Percentiles rank a stretch among this genome's conserved stretches.
phyloP scores from a whole-genome alignment of 352 stramenopile species.

The Globisporangium canariense region DNA sequence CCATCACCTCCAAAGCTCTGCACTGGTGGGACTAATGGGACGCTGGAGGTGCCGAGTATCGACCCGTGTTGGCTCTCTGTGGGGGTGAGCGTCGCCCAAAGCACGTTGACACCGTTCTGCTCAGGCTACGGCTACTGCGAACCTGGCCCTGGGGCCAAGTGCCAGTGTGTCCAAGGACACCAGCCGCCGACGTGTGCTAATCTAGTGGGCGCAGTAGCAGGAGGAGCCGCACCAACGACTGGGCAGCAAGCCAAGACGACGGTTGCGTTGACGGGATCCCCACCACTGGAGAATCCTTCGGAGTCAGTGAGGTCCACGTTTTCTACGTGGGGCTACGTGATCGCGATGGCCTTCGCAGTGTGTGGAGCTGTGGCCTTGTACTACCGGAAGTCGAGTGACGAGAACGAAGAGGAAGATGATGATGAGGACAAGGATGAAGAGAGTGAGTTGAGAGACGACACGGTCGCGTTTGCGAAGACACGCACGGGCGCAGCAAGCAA shows the following conservation, averaged over 20 bases:
- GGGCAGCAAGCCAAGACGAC: not conserved
- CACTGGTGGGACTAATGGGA: not conserved
- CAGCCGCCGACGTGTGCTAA: constrained; percentile 2
- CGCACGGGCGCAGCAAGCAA: no score
- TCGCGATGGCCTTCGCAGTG: constrained; percentile 4
- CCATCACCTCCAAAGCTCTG: constrained; percentile 2
- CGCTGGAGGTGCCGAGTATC: not conserved
- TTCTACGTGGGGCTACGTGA: not conserved
- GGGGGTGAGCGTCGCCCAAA: constrained; percentile 5
- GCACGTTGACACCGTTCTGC: constrained; percentile 20
- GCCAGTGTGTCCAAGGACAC: constrained; percentile 3
- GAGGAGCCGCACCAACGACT: not conserved
- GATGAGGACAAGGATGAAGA: no score
- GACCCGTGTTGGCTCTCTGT: constrained; percentile 14
- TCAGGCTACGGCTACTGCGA: constrained; percentile 19
- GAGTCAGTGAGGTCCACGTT: not conserved
- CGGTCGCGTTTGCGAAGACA: not conserved
- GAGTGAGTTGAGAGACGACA: not conserved
- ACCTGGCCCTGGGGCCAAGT: not conserved
- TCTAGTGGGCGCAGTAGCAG: not conserved
- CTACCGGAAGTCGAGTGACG: constrained; percentile 1
- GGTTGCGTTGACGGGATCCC: not conserved
- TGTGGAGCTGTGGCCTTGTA: not conserved
- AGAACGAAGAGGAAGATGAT: not conserved
- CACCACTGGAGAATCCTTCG: not conserved